Conservation (phyloP, 129 eudicot genomes). For the Centella asiatica region DNA sequence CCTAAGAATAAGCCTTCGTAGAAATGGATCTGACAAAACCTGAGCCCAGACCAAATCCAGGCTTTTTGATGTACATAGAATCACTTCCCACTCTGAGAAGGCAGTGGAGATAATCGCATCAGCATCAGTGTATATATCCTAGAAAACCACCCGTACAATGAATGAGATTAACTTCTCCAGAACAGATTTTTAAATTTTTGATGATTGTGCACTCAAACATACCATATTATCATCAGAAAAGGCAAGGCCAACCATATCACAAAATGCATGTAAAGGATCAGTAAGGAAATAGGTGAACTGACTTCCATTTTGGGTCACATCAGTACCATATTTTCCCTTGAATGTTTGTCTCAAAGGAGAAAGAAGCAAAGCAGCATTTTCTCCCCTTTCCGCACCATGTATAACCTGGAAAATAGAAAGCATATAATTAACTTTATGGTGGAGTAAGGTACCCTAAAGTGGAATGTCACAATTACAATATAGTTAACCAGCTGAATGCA, state of each 20-base stretch:
- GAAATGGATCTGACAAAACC: slow-evolving; percentile 72
- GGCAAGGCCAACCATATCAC: slow-evolving; percentile 67
- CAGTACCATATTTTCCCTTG: slow-evolving; percentile 42
- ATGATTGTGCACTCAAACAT: slow-evolving; percentile 7
- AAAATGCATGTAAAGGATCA: slow-evolving; percentile 86
- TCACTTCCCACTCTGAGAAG: slow-evolving; percentile 83
- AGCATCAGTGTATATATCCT: slow-evolving; percentile 59
- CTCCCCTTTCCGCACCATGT: slow-evolving; percentile 95
- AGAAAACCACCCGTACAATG: slow-evolving; percentile 14
- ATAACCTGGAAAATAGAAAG: slow-evolving; percentile 50
- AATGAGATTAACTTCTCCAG: slow-evolving; percentile 4
- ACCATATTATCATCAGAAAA: slow-evolving; percentile 44
- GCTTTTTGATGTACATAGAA: slow-evolving; percentile 62
- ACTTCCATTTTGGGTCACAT: slow-evolving; percentile 51
- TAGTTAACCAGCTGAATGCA: background rate
- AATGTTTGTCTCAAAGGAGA: slow-evolving; percentile 76
- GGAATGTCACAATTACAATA: background rate
- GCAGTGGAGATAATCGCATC: slow-evolving; percentile 69
- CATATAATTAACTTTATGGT: slow-evolving; percentile 11
- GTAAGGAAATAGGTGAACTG: slow-evolving; percentile 88
- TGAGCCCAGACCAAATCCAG: slow-evolving; percentile 88
- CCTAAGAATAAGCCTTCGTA: slow-evolving; percentile 87
- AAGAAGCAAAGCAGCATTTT: slow-evolving; percentile 73
- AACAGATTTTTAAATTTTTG: background rate
- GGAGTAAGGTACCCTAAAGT: background rate